These are phyloP conservation scores for Pseudozyma thailandica DNA, from an alignment of 1,284 basidiomycete species.

Conservation along the genomic window DNA sequence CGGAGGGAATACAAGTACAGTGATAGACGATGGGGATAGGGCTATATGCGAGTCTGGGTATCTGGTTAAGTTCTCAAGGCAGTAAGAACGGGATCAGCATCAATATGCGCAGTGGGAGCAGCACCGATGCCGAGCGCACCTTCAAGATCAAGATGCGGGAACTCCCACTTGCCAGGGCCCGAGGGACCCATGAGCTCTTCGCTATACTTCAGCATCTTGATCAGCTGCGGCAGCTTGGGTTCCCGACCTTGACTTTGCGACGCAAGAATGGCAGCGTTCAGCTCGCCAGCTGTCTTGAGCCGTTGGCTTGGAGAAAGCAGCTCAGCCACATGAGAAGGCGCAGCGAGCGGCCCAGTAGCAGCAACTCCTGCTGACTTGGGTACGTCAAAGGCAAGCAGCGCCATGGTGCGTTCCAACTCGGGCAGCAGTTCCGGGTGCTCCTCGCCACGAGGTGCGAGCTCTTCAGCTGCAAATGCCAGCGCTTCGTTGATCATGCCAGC, in stretches of 20 bases:
- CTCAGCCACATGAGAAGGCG: constrained; percentile 77
- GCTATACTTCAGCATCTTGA: constrained; percentile 88
- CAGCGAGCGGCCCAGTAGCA: constrained; percentile 38
- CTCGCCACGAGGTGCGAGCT: constrained; percentile 92
- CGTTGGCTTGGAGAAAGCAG: constrained; percentile 86
- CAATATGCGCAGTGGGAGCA: constrained; percentile 6
- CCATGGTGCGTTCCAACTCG: constrained; percentile 95
- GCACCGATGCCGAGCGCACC: constrained; percentile 35
- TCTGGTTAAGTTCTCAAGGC: neutral
- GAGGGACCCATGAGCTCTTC: constrained; percentile 79
- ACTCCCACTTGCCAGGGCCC: constrained; percentile 59
- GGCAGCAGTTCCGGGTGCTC: constrained; percentile 91
- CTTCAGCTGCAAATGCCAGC: constrained; percentile 87
- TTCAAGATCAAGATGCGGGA: constrained; percentile 55
- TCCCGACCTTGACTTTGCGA: constrained; percentile 90
- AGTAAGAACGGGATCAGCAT: constrained; percentile 15
- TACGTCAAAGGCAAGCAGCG: constrained; percentile 85
- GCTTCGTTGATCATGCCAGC: constrained; percentile 82
- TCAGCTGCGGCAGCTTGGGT: constrained; percentile 85
- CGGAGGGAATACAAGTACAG: neutral
- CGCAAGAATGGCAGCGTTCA: constrained; percentile 93
- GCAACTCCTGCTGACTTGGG: constrained; percentile 27
- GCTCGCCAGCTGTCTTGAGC: constrained; percentile 86
- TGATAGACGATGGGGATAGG: constrained; percentile 6
- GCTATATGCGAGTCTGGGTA: neutral